Base-by-base conservation (phyloP, 352 stramenopile genomes). In the Thalassiosira hispida region DNA sequence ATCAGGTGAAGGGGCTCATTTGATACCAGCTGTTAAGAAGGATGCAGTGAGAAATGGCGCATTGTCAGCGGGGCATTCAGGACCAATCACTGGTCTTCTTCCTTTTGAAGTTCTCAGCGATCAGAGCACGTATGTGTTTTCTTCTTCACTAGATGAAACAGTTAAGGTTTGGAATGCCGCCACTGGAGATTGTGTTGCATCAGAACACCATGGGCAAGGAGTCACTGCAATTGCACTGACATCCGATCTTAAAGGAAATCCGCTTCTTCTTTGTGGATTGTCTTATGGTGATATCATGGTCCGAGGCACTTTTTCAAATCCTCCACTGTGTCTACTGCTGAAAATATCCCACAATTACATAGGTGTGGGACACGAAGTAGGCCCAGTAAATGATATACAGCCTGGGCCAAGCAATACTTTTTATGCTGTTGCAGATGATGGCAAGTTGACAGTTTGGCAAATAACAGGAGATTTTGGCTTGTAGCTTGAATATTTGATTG, bases 251-350 rank as follows among this genome's bases (percentile, higher is more conserved):
- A 70, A 66, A 64, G 64, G 62, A n/a, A 84, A 90, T 56, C 80
- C 79, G 20, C 56, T 92, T 23, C 63, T 94, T 3, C 38, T 94
- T 9, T 75, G 88, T 55, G 89, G 89, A 31, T 65, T 89, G 20
- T 83, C 84, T 49, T 87, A 83, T 53, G 89, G 89, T n/a, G 86
- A 87, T 52, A 92, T 94, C 31, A 87, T 90, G 65, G 80, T 88
- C 49, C 72, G 89, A 22, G 69, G 88, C n/a, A 89, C 88, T 25
- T 87, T 88, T 52, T 79, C 82, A 1, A 91, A 88, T 56, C 76
- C 84, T 23, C 80, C 81, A 5, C 73, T 94, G 57, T 49, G 52
- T 46, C 55, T 84, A 0, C 59, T 94, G 25, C 72, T 90, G 40
- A 83, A 66, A 29, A 56, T 93, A 46, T 85, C 35, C 4, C n/a